Percentiles rank a stretch among this genome's conserved stretches.
These are phyloP conservation scores for Corylus americana DNA, from an alignment of 306 rosid species.

Conservation along the genomic window DNA sequence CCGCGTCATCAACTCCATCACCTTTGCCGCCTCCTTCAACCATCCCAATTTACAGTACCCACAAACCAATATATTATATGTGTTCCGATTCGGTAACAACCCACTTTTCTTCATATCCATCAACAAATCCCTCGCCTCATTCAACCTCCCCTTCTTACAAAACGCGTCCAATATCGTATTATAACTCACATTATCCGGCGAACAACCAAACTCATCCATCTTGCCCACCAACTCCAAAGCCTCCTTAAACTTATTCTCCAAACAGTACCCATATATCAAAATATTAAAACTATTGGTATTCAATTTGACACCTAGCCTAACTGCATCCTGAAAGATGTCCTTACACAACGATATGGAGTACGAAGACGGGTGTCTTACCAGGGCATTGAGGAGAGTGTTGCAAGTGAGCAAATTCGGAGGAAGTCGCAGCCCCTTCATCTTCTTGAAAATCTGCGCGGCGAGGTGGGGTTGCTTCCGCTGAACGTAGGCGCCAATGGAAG, in stretches of 20 bases:
- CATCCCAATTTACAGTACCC: conserved; percentile 79
- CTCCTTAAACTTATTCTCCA: conserved; percentile 42
- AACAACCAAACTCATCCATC: conserved; percentile 59
- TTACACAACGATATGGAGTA: conserved; percentile 38
- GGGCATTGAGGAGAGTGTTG: conserved; percentile 63
- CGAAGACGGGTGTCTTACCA: conserved; percentile 50
- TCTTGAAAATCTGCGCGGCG: conserved; percentile 57
- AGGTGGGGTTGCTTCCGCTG: conserved; percentile 50
- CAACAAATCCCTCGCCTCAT: conserved; percentile 59
- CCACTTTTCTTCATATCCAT: conserved; percentile 60
- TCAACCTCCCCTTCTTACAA: conserved; percentile 58
- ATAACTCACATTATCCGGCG: conserved; percentile 69
- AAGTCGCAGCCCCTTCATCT: conserved; percentile 56
- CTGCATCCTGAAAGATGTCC: conserved; percentile 42
- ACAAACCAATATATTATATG: conserved; percentile 69
- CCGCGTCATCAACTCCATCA: conserved; percentile 67
- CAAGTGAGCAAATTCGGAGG: conserved; percentile 67
- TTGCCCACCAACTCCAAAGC: conserved; percentile 44
- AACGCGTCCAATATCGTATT: conserved; percentile 67
- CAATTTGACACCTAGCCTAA: conserved; percentile 47
- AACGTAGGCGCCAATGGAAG: conserved; percentile 71
- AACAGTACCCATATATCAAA: conserved; percentile 63
- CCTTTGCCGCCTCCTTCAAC: conserved; percentile 69
- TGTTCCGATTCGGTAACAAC: conserved; percentile 56
- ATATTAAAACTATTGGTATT: conserved; percentile 60